These are phyloP conservation scores for Eucalyptus rudis DNA, from an alignment of 345 rosid species.

Conservation along the genomic window DNA sequence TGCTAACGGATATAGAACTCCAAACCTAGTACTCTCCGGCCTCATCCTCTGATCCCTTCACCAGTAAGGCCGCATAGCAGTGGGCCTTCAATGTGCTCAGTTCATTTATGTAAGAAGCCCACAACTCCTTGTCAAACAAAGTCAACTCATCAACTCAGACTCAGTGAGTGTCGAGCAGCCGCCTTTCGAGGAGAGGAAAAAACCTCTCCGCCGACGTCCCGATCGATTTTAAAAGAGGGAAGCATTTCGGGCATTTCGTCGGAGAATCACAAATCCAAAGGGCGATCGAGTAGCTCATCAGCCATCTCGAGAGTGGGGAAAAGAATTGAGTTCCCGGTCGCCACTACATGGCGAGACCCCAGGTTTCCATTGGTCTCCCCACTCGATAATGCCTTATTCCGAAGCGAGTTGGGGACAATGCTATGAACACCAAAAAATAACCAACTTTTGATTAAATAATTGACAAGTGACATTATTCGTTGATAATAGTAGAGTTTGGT, in stretches of 20 bases:
- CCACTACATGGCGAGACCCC: not conserved
- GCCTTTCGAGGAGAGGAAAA: not conserved
- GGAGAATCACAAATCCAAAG: not conserved
- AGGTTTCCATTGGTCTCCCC: not conserved
- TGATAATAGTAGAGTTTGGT: not conserved
- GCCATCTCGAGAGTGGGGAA: not conserved
- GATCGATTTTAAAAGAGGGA: not conserved
- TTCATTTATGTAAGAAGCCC: not conserved
- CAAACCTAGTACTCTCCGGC: no score
- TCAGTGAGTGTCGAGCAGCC: not conserved
- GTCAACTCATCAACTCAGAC: not conserved
- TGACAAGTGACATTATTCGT: fast-evolving
- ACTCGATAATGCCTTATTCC: not conserved
- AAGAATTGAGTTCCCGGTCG: not conserved
- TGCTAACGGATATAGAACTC: no score
- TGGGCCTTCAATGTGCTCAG: not conserved
- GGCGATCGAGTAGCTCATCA: not conserved
- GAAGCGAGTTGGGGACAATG: not conserved
- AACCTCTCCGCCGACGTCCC: not conserved
- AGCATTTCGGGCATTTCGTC: not conserved
- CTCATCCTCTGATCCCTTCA: no score
- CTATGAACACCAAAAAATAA: not conserved
- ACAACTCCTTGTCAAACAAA: not conserved
- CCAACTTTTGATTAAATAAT: not conserved
- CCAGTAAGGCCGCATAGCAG: no score